Percentiles rank a stretch among this genome's conserved stretches.
phyloP scores from a whole-genome alignment of 2,329 filamentous ascomycete species.

The Colletotrichum sp. region DNA sequence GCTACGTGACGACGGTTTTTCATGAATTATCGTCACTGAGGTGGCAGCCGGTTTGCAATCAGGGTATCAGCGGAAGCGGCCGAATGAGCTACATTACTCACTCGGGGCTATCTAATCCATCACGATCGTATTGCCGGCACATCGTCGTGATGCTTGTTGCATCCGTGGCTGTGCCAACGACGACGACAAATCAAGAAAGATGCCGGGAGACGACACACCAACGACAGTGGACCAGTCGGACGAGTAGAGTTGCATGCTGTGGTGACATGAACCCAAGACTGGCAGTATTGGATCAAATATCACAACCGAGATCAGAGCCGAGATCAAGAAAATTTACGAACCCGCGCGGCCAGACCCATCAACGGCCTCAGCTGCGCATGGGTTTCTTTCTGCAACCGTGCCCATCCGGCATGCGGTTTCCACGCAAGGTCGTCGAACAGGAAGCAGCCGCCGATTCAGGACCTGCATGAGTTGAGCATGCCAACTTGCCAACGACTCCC shows the following conservation, averaged over 20 bases:
- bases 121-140: not conserved
- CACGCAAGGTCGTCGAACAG: not conserved
- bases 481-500: not conserved
- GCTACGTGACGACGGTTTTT: not conserved
- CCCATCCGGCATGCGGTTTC: not conserved
- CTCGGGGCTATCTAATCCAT: not conserved
- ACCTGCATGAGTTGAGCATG: not conserved
- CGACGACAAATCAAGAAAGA: not conserved
- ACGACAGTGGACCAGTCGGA: not conserved
- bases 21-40: not conserved
- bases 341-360: not conserved
- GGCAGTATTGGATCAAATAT: not conserved
- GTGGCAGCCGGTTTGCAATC: not conserved
- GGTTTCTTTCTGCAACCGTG: not conserved
- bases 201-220: not conserved
- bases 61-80: not conserved
- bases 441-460: not conserved
- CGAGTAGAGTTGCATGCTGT: not conserved
- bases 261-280: not conserved
- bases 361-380: not conserved
- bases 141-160: not conserved
- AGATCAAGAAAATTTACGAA: not conserved
- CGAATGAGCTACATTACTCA: not conserved
- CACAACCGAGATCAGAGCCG: not conserved
- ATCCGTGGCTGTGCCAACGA: not conserved